Conservation (phyloP, 176 grass and related monocot genomes). For the Eleusine indica region DNA sequence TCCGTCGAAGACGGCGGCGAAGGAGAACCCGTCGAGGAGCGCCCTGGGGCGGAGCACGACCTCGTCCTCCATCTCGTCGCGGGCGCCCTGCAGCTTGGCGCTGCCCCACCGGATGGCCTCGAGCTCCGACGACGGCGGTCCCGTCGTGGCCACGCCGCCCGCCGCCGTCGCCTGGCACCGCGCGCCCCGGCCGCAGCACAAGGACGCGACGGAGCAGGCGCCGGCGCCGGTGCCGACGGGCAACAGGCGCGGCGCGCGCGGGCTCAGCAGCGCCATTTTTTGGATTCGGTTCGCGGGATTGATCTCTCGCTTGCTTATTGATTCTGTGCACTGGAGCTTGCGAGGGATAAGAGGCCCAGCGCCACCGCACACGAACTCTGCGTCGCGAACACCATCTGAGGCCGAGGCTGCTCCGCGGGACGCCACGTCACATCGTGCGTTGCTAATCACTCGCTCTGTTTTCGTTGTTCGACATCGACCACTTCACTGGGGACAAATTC, state of each 20-base stretch:
- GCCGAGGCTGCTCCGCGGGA: constrained; percentile 2
- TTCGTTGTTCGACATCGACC: not conserved
- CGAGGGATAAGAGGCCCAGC: constrained; percentile 45
- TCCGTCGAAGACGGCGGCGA: constrained; percentile 88
- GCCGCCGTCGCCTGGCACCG: constrained; percentile 50
- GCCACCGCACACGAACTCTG: constrained; percentile 30
- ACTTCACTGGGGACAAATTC: not conserved
- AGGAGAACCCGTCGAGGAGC: constrained; percentile 80
- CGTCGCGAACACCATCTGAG: not conserved
- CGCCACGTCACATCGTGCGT: constrained; percentile 23
- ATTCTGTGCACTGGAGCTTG: not conserved
- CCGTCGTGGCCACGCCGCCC: constrained; percentile 50
- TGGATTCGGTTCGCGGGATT: not conserved
- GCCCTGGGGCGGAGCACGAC: constrained; percentile 58
- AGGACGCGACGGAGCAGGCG: not conserved
- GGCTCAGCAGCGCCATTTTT: constrained; percentile 77
- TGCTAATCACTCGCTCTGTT: constrained; percentile 21
- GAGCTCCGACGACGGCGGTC: constrained; percentile 48
- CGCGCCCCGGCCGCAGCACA: constrained; percentile 30
- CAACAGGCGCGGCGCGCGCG: constrained; percentile 66
- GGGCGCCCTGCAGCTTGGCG: constrained; percentile 82
- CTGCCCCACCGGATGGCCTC: constrained; percentile 76
- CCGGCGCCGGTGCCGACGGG: constrained; percentile 11
- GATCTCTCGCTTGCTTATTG: not conserved
- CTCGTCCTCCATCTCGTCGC: constrained; percentile 98